phyloP scores from a whole-genome alignment of 768 basidiomycete genomes.

The Mycena metata region DNA sequence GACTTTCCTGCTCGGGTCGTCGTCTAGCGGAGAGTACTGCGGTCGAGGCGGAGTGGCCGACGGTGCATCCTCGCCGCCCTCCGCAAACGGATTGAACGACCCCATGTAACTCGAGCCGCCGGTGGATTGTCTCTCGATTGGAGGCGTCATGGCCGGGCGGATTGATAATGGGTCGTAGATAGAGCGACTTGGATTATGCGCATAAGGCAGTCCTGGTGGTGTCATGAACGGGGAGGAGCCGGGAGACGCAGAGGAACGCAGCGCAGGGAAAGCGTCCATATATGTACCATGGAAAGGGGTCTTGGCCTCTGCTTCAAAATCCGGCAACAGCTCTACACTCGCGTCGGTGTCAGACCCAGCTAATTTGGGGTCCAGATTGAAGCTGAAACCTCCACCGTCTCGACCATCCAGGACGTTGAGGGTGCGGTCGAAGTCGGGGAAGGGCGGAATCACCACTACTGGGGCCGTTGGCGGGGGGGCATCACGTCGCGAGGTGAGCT shows the following conservation, averaged over 20 bases:
- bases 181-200: conserved; percentile 62
- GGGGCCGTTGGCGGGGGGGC: conserved; percentile 55
- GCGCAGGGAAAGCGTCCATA: conserved; percentile 77
- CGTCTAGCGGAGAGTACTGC: conserved; percentile 61
- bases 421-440: conserved; percentile 92
- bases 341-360: conserved; percentile 60
- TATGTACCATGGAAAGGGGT: conserved; percentile 76
- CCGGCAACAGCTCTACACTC: conserved; percentile 56
- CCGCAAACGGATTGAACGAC: conserved; percentile 86
- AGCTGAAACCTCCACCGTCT: conserved; percentile 80
- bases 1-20: conserved; percentile 74
- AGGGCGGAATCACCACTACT: conserved; percentile 68
- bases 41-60: conserved; percentile 49
- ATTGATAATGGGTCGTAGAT: conserved; percentile 67
- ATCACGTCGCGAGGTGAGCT: conserved; percentile 83
- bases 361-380: conserved; percentile 87
- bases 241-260: conserved; percentile 56
- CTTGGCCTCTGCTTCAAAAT: conserved; percentile 65
- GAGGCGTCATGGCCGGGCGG: conserved; percentile 48
- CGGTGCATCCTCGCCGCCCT: conserved; percentile 63
- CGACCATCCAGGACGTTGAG: conserved; percentile 77
- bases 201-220: conserved; percentile 68
- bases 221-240: conserved; percentile 54
- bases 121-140: conserved; percentile 61
- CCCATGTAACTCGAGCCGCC: conserved; percentile 73